Evolutionary conservation across 2,329 filamentous ascomycete species (phyloP), one percentile per base, ranked within the genome.

Genomic region (Helminthosporium solani): DNA sequence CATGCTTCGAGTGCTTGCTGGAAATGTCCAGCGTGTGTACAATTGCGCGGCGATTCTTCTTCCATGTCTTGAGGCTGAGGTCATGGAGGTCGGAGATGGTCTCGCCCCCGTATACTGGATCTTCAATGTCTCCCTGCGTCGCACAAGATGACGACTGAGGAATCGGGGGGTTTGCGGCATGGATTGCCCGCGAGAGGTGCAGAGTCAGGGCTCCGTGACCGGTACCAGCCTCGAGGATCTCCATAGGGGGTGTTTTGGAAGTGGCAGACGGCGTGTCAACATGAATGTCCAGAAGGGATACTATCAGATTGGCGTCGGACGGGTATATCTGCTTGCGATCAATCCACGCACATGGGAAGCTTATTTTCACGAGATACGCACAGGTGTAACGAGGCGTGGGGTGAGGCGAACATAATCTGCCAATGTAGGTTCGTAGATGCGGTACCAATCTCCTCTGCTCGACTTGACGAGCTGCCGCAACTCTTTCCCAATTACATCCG

Each of bases 171-270:
- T 91, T 91, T 15, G 83, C 86, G 35, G 81, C 87, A 63, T 91
- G 86, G 36, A 94, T 81, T 2, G 87, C 87, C 42, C 87, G 80
- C 23, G 87, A 84, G 18, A 94, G 76, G 61, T 91, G 82, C 3
- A 94, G 70, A 0, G 88, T 92, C 47, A 94, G 70, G 27, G 85
- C 84, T 47, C 88, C 89, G 75, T 91, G 87, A n/a, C 88, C 89
- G 3, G 88, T 94, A 14, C 89, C 88, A 37, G 88, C 88, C 70
- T 94, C 89, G 42, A 94, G 83, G 35, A 94, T 87, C 63, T 92
- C 86, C 11, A 91, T 67, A 0, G 78, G 80, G 7, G 60, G 74
- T 68, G 50, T 31, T 44, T 46, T 45, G 71, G 66, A 5, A 70
- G 64, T 71, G 61, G 30, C 60, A 53, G 23, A 71, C 12, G 58